Percentiles rank a stretch among this genome's conserved stretches.
Evolutionary conservation across 2,329 filamentous ascomycete species (phyloP).

Genomic region (Drechslerella coelobrocha): DNA sequence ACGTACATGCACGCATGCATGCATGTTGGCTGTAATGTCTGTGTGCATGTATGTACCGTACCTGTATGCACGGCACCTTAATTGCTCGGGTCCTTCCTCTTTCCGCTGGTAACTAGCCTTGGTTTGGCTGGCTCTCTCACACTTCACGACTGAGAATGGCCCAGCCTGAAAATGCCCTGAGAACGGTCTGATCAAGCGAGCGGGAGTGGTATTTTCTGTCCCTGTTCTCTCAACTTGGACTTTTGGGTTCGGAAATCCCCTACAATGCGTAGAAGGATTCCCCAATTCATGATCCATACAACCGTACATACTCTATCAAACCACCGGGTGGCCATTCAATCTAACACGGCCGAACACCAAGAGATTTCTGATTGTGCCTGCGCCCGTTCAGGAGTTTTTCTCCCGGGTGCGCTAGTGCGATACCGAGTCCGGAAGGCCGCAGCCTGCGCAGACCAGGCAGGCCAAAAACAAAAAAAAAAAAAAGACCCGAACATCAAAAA

Average conservation of each 20-base stretch:
- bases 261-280: no score
- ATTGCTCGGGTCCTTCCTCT: constrained; percentile 32
- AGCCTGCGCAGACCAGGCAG: neutral
- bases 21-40: neutral
- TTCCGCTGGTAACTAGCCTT: constrained; percentile 19
- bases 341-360: no score
- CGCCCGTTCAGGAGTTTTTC: neutral
- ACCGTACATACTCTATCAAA: no score
- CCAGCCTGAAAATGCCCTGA: constrained; percentile 2
- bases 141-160: constrained; percentile 1
- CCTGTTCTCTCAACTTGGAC: no score
- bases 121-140: constrained; percentile 1
- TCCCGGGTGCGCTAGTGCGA: neutral
- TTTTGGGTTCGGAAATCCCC: no score
- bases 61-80: neutral
- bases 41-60: neutral
- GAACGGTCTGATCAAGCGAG: neutral
- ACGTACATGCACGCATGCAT: neutral
- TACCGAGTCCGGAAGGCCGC: constrained; percentile 3
- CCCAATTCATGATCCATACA: no score
- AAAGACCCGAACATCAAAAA: neutral
- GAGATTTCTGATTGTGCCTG: neutral
- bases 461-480: neutral
- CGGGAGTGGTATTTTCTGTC: neutral
- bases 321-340: no score